Evolutionary conservation across 2,329 filamentous ascomycete genomes (phyloP), one percentile per base, ranked within the genome.

Genomic region (Dendryphion nanum): DNA sequence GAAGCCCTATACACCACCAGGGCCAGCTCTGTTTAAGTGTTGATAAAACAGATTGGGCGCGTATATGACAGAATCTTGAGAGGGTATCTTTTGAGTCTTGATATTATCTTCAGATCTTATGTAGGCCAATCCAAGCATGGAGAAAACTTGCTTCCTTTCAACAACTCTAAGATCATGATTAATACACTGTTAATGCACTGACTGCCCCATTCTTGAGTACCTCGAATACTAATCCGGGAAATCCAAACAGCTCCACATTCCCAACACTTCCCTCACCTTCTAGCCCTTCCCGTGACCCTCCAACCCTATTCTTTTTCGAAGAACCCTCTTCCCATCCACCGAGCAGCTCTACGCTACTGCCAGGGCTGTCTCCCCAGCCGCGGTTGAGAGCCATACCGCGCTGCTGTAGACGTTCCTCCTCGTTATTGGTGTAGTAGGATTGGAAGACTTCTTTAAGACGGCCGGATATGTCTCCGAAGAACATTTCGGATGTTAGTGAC

Each of bases 181-280:
- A 95, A 71, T 90, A 95, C 17, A 95, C 82, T 7, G 91, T 97
- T 62, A 97, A 73, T 18, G 87, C 86, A 65, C 89, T 94, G 17
- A 98, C 86, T 44, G 82, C 84, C 4, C 87, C 89, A 59, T 95
- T 96, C 79, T 87, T 90, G 64, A 97, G 69, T 18, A 98, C 91
- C 69, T 98, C 93, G 70, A 98, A 97, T 32, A 96, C 81, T 65
- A 97, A 70, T 0, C 93, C 91, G 0, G 93, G 91, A 57, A 96
- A 96, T 1, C 91, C 90, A 69, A 89, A 97, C 18, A 98, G 68
- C 45, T 90, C 91, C 13, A 90, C 95, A 39, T 84, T 85, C 15
- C 80, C 81, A 44, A 84, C 64, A 45, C 83, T 68, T 53, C 57
- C 66, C 65, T 54, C 72, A 68, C 59, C 55, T 47, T 69, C 59